These are phyloP conservation scores for Aspergillus haitiensis DNA, from an alignment of 495 filamentous ascomycete genomes.

Conservation along the genomic window DNA sequence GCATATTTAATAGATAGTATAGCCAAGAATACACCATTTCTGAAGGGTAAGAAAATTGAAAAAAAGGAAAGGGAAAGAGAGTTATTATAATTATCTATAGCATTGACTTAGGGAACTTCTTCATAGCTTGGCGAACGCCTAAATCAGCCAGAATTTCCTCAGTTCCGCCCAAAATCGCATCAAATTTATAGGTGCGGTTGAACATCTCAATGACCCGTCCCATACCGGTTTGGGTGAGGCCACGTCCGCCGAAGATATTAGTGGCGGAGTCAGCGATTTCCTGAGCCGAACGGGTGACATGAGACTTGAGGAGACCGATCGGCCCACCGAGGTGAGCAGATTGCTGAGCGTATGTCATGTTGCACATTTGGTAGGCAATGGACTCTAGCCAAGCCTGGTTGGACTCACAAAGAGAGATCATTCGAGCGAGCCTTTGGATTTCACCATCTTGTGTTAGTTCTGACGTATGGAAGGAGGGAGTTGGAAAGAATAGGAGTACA, in stretches of 20 bases:
- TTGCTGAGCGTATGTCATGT: conserved; percentile 80
- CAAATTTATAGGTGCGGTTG: conserved; percentile 84
- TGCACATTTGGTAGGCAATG: conserved; percentile 83
- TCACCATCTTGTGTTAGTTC: not conserved
- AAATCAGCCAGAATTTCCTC: conserved; percentile 84
- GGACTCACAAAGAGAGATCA: conserved; percentile 79
- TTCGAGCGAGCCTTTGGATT: conserved; percentile 65
- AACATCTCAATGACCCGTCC: conserved; percentile 79
- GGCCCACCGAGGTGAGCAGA: conserved; percentile 74
- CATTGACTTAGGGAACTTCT: conserved; percentile 80
- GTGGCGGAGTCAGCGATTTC: conserved; percentile 80
- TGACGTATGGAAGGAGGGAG: not conserved
- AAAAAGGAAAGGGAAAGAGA: too few relatives aligned
- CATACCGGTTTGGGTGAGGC: conserved; percentile 80
- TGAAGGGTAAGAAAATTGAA: too few relatives aligned
- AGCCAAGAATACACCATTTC: too few relatives aligned
- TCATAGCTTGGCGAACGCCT: conserved; percentile 79
- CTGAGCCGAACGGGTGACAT: conserved; percentile 70
- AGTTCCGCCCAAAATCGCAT: conserved; percentile 80
- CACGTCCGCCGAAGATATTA: conserved; percentile 85
- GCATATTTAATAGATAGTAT: too few relatives aligned
- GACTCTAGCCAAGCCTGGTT: conserved; percentile 85
- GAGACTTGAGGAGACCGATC: conserved; percentile 81
- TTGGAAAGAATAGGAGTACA: conserved; percentile 17
- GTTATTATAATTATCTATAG: conserved; percentile 46